phyloP scores from a whole-genome alignment of 768 basidiomycete genomes.

The Termitomyces sp. region DNA sequence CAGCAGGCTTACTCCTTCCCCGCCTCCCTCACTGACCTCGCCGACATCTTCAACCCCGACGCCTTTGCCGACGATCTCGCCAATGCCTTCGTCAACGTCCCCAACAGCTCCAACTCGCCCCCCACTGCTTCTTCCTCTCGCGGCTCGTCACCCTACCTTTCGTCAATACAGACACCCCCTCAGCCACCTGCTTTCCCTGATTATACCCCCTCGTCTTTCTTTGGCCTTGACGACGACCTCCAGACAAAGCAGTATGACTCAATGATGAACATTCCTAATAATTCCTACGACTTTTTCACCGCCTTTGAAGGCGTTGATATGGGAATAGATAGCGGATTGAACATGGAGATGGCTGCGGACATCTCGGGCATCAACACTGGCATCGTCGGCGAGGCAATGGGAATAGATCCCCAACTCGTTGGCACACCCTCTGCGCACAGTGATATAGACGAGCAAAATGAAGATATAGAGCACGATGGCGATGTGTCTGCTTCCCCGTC shows the following conservation, averaged over 20 bases:
- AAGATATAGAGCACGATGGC: slow-evolving; percentile 15
- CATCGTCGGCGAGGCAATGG: slow-evolving; percentile 14
- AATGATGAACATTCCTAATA: slow-evolving; percentile 19
- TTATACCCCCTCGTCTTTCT: slow-evolving; percentile 31
- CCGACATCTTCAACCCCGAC: slow-evolving; percentile 67
- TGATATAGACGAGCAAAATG: slow-evolving; percentile 34
- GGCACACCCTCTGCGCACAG: slow-evolving; percentile 48
- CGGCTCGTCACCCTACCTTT: slow-evolving; percentile 35
- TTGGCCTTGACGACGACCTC: slow-evolving; percentile 43
- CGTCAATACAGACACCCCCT: slow-evolving; percentile 42
- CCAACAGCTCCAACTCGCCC: slow-evolving; percentile 23
- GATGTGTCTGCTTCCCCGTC: slow-evolving; percentile 12
- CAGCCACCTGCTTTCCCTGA: slow-evolving; percentile 37
- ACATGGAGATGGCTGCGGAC: slow-evolving; percentile 17
- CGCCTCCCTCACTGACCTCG: slow-evolving; percentile 34
- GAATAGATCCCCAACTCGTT: slow-evolving; percentile 76
- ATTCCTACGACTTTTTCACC: slow-evolving; percentile 37
- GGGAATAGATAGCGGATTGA: slow-evolving; percentile 21
- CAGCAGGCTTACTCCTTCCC: slow-evolving; percentile 20
- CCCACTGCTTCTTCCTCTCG: slow-evolving; percentile 35
- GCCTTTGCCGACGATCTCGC: slow-evolving; percentile 34
- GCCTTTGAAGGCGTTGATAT: slow-evolving; percentile 24
- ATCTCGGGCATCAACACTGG: slow-evolving; percentile 7
- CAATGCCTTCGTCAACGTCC: slow-evolving; percentile 10
- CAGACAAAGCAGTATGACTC: slow-evolving; percentile 28